Base-by-base conservation (phyloP, 2,329 filamentous ascomycete genomes). In the Emergomyces pasteurianus region DNA sequence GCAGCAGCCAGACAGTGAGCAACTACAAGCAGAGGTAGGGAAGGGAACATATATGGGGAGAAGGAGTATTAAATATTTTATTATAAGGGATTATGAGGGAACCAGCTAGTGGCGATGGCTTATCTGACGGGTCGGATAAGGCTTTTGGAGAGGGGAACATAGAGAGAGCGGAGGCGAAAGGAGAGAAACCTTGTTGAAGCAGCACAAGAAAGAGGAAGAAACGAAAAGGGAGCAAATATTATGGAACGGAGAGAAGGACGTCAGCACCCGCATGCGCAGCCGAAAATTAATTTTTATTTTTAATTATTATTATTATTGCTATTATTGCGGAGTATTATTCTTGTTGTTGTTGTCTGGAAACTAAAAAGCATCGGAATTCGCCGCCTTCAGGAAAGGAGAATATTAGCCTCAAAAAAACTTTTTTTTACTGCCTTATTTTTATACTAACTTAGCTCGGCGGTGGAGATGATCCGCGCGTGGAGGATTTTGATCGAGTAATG, bases 401-500 rank as follows among this genome's bases (percentile, higher is more conserved):
- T 3, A 31, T 31, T 12, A 50, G 23, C 5, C 18, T 21, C 7
- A 50, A 28, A 50, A 36, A 36, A 36, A 36, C 5, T 10, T 36
- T 10, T 36, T 36, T 36, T 36, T 36, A 31, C 7, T 43, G 3
- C 3, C 14, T 49, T 49, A 26, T 50, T 50, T 31, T 18, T 10
- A 7, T 34, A 18, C 49, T n/a, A 53, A 26, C 18, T 34, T 31
- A 36, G 49, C 49, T 21, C 28, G 49, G 21, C 23, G 47, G 21
- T n/a, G 49, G 49, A 36, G 49, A 53, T 12, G 18, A n/a, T 53
- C 49, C n/a, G 8, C 34, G 14, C 53, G 9, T 23, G 36, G 21
- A 56, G 18, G 21, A 31, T 53, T 56, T 57, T 40, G 23, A 57
- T 57, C 54, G 54, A 46, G 54, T 34, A 57, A 57, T 56, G 53